A percentile compares a stretch with the other conserved stretches of the same genome.
These are phyloP conservation scores for Penicillium paxilli DNA, from an alignment of 495 filamentous ascomycete genomes.

Conservation along the genomic window DNA sequence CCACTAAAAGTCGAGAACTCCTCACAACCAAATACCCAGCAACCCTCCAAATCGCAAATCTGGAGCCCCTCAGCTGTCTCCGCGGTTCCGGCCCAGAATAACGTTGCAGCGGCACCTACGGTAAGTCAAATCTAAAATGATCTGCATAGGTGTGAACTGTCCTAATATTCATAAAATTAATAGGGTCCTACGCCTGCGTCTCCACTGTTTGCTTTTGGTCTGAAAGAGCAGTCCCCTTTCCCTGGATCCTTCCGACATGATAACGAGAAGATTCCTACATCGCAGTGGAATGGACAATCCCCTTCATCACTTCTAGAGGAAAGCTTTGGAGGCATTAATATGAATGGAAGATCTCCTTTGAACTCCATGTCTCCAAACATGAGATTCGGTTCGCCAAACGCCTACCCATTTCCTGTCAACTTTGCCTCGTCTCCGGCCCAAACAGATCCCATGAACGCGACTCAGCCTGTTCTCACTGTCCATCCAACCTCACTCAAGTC, in stretches of 20 bases:
- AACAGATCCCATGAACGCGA: conserved; percentile 21
- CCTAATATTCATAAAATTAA: conserved; percentile 11
- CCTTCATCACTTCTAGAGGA: conserved; percentile 53
- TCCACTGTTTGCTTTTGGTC: conserved; percentile 32
- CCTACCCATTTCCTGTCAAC: conserved; percentile 35
- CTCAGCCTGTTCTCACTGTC: conserved; percentile 50
- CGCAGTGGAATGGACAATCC: conserved; percentile 50
- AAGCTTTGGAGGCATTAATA: conserved; percentile 46
- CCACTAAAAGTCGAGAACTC: conserved; percentile 41
- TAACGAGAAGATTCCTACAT: conserved; percentile 45
- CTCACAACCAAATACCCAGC: conserved; percentile 23
- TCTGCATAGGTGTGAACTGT: background rate
- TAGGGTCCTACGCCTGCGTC: conserved; percentile 24
- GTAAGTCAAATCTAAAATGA: conserved; percentile 23
- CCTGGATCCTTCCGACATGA: conserved; percentile 37
- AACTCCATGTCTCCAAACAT: conserved; percentile 33
- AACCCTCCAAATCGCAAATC: conserved; percentile 26
- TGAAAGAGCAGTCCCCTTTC: conserved; percentile 52
- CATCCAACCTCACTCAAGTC: conserved; percentile 76
- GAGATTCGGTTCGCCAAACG: conserved; percentile 32
- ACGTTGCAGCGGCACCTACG: conserved; percentile 24
- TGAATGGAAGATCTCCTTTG: conserved; percentile 42
- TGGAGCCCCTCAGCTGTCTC: conserved; percentile 26
- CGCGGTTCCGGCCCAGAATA: conserved; percentile 8
- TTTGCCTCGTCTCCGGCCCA: conserved; percentile 37